Conservation (phyloP, 106 monocot species). For the Dactylorhiza incarnata region DNA sequence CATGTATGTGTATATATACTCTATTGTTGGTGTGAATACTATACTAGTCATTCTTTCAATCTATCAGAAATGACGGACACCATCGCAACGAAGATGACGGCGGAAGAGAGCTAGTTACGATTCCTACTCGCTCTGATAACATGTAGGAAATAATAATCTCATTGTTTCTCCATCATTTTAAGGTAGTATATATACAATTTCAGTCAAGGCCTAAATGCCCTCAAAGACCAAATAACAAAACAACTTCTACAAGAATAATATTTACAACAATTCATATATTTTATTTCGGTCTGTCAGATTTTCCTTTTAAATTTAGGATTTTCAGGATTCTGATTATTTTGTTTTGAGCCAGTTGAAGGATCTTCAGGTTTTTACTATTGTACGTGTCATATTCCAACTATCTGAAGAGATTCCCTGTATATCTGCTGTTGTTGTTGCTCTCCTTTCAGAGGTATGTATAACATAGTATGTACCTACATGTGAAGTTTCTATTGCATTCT, state of each 20-base stretch:
- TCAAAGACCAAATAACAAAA: no score
- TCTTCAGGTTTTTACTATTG: slow-evolving; percentile 81
- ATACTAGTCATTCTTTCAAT: no score
- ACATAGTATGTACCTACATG: background rate
- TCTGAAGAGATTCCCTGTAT: slow-evolving; percentile 96
- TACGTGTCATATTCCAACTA: slow-evolving; percentile 93
- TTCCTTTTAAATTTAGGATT: background rate
- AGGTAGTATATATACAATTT: no score
- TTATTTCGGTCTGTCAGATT: background rate
- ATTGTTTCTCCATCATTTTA: no score
- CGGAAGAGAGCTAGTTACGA: no score
- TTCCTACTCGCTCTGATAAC: no score
- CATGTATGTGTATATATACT: no score
- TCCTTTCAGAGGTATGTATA: slow-evolving; percentile 76
- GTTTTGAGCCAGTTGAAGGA: slow-evolving; percentile 59
- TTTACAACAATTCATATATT: background rate
- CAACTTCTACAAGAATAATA: background rate
- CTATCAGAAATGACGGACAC: no score
- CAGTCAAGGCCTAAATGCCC: no score
- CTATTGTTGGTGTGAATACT: no score
- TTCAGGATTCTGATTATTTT: background rate
- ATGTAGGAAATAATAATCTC: no score
- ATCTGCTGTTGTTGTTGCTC: slow-evolving; percentile 94
- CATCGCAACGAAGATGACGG: no score
- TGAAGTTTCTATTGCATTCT: background rate